A percentile compares a stretch with the other conserved stretches of the same genome.
These are phyloP conservation scores for Scenedesmus sp. DNA, from an alignment of 163 green algal species.

Conservation along the genomic window DNA sequence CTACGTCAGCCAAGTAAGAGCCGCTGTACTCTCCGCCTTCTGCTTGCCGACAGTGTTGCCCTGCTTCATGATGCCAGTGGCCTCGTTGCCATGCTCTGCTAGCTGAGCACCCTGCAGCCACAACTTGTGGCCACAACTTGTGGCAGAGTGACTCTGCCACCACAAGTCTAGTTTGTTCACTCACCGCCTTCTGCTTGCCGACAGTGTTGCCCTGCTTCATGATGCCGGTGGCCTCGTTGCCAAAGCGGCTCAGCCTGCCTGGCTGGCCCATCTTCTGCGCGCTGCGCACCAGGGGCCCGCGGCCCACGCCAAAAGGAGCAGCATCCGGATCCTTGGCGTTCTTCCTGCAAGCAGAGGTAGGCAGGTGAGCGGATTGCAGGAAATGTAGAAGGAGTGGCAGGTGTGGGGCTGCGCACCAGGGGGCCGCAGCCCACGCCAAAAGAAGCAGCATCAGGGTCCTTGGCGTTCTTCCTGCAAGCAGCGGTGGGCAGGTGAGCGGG, in stretches of 20 bases:
- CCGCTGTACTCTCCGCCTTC: too few relatives aligned
- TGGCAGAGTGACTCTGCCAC: not conserved
- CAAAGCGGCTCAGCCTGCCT: not conserved
- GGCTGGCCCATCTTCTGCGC: conserved; percentile 33
- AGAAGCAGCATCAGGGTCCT: conserved; percentile 13
- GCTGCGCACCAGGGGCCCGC: conserved; percentile 17
- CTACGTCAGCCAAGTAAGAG: too few relatives aligned
- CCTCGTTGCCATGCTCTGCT: not conserved
- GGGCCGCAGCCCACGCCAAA: conserved; percentile 21
- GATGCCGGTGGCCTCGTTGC: not conserved
- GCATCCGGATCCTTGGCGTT: conserved; percentile 20
- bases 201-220: conserved; percentile 1
- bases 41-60: too few relatives aligned
- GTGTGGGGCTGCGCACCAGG: not conserved
- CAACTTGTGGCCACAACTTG: too few relatives aligned
- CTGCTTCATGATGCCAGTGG: too few relatives aligned
- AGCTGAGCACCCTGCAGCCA: not conserved
- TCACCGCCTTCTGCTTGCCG: conserved; percentile 11
- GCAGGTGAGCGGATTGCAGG: too few relatives aligned
- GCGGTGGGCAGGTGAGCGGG: too few relatives aligned
- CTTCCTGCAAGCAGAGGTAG: not conserved
- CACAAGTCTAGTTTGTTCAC: not conserved
- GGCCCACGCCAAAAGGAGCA: conserved; percentile 19
- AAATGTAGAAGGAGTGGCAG: too few relatives aligned
- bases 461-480: not conserved